Evolutionary conservation across 306 rosid species (phyloP).

Genomic region (Oemleria cerasiformis): DNA sequence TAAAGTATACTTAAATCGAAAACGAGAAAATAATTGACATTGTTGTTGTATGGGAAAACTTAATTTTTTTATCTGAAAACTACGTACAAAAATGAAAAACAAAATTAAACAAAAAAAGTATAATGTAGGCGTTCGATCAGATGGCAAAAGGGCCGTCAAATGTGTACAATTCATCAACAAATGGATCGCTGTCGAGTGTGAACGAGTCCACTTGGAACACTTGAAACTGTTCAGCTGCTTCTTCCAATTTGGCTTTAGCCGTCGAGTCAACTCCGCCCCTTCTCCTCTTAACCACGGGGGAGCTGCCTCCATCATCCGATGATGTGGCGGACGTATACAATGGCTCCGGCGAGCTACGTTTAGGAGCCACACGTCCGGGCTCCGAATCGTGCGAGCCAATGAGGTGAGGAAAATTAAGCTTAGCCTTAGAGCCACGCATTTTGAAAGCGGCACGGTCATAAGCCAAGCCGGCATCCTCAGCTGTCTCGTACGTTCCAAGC

Average conservation of each 20-base stretch:
- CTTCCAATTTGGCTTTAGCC: background rate
- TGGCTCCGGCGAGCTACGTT: conserved; percentile 17
- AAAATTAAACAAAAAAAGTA: background rate
- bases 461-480: conserved; percentile 59
- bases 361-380: conserved; percentile 15
- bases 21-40: no score
- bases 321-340: background rate
- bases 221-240: background rate
- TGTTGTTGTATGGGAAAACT: no score
- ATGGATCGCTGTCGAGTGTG: background rate
- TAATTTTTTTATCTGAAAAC: background rate
- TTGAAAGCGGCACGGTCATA: conserved; percentile 59
- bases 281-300: conserved; percentile 1
- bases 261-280: background rate
- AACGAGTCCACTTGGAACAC: background rate
- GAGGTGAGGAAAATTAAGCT: conserved; percentile 57
- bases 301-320: background rate
- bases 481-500: conserved; percentile 55
- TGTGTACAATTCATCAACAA: background rate
- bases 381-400: conserved; percentile 24
- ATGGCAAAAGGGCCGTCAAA: background rate
- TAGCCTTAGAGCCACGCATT: conserved; percentile 59
- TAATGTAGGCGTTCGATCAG: background rate
- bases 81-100: background rate
- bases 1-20: no score